These are phyloP conservation scores for Botrytis pseudocinerea DNA, from an alignment of 2,329 filamentous ascomycete species.

Conservation along the genomic window DNA sequence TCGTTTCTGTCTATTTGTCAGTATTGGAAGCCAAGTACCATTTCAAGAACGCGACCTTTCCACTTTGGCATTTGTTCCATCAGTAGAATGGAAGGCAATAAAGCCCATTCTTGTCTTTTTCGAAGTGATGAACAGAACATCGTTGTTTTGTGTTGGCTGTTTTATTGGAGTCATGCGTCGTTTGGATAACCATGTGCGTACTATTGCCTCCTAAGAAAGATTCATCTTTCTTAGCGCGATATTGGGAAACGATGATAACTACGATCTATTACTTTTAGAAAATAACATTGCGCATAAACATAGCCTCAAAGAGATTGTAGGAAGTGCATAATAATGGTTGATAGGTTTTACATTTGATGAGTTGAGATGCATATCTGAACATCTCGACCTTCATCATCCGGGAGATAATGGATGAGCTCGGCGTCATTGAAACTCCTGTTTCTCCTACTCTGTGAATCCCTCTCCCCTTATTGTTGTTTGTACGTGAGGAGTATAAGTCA, in stretches of 20 bases:
- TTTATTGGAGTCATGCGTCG: neutral
- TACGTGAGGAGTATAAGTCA: neutral
- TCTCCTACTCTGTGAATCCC: neutral
- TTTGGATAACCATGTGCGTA: neutral
- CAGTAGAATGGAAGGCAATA: constrained; percentile 35
- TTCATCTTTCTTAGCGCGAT: neutral
- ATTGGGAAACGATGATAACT: neutral
- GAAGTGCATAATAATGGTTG: neutral
- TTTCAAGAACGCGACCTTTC: constrained; percentile 34
- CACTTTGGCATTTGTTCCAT: constrained; percentile 34
- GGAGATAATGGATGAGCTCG: neutral
- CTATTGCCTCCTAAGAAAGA: neutral
- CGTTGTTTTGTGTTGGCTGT: neutral
- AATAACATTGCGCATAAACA: neutral
- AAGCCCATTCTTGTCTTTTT: constrained; percentile 37
- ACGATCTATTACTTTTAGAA: neutral
- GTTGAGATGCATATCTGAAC: neutral
- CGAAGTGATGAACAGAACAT: constrained; percentile 42
- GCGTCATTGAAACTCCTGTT: neutral
- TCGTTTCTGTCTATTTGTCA: constrained; percentile 31
- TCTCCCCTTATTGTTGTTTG: neutral
- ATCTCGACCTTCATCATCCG: neutral
- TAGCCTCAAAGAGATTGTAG: neutral
- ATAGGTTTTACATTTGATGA: neutral
- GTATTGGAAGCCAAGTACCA: constrained; percentile 1